Evolutionary conservation across 192 early-diverging fungal species (phyloP).

Genomic region (Podila epigama): DNA sequence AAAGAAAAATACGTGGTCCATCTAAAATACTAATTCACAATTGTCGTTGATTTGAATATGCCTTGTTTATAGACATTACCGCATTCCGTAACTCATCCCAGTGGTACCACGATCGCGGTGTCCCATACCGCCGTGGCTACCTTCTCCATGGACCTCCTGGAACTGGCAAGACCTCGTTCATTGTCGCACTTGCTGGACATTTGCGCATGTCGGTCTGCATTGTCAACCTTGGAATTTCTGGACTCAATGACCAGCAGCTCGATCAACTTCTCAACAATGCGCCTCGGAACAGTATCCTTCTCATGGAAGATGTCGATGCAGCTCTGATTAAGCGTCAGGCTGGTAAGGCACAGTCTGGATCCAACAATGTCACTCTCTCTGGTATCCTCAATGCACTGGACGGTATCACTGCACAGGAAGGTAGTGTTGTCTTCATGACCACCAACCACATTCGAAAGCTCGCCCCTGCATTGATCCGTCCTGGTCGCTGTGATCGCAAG

Average conservation of each 20-base stretch:
- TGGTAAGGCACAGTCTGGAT: conserved; percentile 22
- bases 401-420: conserved; percentile 60
- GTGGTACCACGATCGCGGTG: conserved; percentile 59
- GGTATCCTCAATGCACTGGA: conserved; percentile 60
- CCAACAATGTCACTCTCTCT: conserved; percentile 51
- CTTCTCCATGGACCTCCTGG: conserved; percentile 64
- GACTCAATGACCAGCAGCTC: conserved; percentile 53
- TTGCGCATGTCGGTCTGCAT: conserved; percentile 59
- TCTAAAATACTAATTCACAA: background rate
- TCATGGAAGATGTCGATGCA: conserved; percentile 63
- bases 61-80: conserved; percentile 46
- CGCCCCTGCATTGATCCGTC: conserved; percentile 59
- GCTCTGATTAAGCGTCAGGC: conserved; percentile 31
- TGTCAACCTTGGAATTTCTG: conserved; percentile 53
- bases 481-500: conserved; percentile 61
- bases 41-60: background rate
- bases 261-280: conserved; percentile 48
- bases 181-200: conserved; percentile 61
- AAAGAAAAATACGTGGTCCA: background rate
- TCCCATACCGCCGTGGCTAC: conserved; percentile 62
- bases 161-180: conserved; percentile 61
- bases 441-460: conserved; percentile 55
- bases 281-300: conserved; percentile 57
- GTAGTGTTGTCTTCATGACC: conserved; percentile 60
- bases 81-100: conserved; percentile 50